phyloP scores from a whole-genome alignment of 129 eudicot species.

The Mikania micrantha region DNA sequence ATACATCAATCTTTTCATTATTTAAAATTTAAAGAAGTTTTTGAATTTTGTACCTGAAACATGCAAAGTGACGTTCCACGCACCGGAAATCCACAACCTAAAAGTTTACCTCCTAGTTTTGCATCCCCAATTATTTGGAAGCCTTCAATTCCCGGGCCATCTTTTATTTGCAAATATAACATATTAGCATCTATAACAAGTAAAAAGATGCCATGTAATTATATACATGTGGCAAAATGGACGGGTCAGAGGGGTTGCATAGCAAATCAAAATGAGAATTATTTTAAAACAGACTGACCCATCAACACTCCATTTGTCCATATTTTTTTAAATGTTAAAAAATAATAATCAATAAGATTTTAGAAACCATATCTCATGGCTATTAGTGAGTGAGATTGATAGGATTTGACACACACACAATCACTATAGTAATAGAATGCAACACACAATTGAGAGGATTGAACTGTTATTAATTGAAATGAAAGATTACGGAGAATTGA shows the following conservation, averaged over 20 bases:
- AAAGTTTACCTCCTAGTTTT: slow-evolving; percentile 66
- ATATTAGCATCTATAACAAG: slow-evolving; percentile 1
- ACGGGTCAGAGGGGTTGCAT: not conserved
- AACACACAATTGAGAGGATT: too few relatives aligned
- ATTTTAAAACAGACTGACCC: not conserved
- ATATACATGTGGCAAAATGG: not conserved
- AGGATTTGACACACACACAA: too few relatives aligned
- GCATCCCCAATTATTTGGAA: slow-evolving; percentile 95
- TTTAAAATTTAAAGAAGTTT: not conserved
- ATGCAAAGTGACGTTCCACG: slow-evolving; percentile 92
- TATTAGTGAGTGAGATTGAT: too few relatives aligned
- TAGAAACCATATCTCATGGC: not conserved
- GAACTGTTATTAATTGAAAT: too few relatives aligned
- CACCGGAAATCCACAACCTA: slow-evolving; percentile 85
- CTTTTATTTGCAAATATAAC: slow-evolving; percentile 31
- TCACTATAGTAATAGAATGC: too few relatives aligned
- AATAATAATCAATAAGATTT: not conserved
- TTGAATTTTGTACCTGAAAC: slow-evolving; percentile 63
- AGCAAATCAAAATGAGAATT: not conserved
- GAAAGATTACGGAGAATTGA: too few relatives aligned
- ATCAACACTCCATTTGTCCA: not conserved
- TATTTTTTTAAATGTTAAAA: not conserved
- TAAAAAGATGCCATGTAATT: not conserved
- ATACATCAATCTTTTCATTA: not conserved
- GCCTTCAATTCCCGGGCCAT: slow-evolving; percentile 80